These are phyloP conservation scores for Paramecium primaurelia DNA, from an alignment of 73 alveolate species.

Conservation along the genomic window DNA sequence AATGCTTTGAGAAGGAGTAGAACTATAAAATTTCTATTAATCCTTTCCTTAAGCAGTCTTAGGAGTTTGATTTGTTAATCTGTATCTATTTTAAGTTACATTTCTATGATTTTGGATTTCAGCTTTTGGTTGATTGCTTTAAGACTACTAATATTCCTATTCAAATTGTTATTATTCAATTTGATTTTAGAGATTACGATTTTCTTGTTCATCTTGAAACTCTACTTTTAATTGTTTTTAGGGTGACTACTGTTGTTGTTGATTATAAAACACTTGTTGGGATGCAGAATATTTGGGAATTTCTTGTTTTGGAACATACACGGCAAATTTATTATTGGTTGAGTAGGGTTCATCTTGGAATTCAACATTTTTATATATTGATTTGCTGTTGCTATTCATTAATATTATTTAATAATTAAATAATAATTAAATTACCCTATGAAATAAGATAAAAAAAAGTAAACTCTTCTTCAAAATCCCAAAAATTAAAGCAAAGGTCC, in stretches of 20 bases:
- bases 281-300: background rate
- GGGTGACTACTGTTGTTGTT: background rate
- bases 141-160: background rate
- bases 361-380: background rate
- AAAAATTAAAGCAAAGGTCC: background rate
- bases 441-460: slow-evolving; percentile 25
- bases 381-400: background rate
- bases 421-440: background rate
- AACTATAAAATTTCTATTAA: background rate
- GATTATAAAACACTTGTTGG: background rate
- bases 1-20: background rate
- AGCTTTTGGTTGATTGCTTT: background rate
- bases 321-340: background rate
- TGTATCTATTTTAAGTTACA: slow-evolving; percentile 34
- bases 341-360: slow-evolving; percentile 4
- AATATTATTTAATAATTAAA: background rate
- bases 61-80: background rate
- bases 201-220: background rate
- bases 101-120: background rate
- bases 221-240: background rate
- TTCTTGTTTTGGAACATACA: background rate
- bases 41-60: background rate
- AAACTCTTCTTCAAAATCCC: background rate
- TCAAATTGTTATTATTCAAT: background rate
- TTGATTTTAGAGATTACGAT: background rate